Conservation (phyloP, 768 basidiomycete species). For the Serpula lacrymans region DNA sequence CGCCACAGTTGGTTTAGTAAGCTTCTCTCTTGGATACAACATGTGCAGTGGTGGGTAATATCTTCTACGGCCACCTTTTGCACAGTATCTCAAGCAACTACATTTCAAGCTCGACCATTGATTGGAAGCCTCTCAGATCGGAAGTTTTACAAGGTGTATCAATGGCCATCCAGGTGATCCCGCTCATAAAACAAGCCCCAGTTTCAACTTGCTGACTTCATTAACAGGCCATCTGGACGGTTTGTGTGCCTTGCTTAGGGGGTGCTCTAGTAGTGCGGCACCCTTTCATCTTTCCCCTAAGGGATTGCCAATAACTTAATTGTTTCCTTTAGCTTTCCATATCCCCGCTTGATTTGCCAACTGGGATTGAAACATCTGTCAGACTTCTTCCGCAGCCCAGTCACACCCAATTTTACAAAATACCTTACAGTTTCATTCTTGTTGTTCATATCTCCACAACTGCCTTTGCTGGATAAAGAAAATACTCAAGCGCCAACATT, state of each 20-base stretch:
- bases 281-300: not conserved
- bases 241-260: conserved; percentile 68
- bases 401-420: conserved; percentile 69
- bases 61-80: conserved; percentile 57
- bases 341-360: conserved; percentile 62
- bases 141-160: conserved; percentile 53
- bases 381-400: conserved; percentile 80
- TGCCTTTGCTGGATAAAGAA: conserved; percentile 70
- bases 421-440: conserved; percentile 68
- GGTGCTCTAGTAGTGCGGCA: conserved; percentile 55
- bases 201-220: conserved; percentile 10
- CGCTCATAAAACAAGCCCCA: conserved; percentile 4
- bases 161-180: conserved; percentile 57
- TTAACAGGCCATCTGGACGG: conserved; percentile 65
- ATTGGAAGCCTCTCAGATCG: conserved; percentile 52
- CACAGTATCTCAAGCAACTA: conserved; percentile 47
- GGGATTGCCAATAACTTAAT: conserved; percentile 1
- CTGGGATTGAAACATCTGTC: conserved; percentile 81
- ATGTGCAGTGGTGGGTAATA: conserved; percentile 64
- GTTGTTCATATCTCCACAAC: conserved; percentile 77
- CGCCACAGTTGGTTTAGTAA: conserved; percentile 75
- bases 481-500: conserved; percentile 94
- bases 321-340: conserved; percentile 20
- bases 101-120: conserved; percentile 44
- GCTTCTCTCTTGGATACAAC: conserved; percentile 22